Conservation (phyloP, 352 stramenopile species). For the Globisporangium splendens region DNA sequence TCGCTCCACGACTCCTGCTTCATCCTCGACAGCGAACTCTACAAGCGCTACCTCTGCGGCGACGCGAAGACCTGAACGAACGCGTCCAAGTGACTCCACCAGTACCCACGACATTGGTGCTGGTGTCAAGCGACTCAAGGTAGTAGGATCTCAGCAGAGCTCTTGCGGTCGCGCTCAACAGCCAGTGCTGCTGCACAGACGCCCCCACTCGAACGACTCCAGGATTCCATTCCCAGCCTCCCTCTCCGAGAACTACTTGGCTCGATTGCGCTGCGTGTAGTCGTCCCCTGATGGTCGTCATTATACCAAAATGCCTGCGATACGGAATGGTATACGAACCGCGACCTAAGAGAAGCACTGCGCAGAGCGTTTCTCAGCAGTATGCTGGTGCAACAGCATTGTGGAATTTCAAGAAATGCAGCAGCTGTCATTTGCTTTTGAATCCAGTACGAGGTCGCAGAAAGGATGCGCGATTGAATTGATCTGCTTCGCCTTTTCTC, state of each 20-base stretch:
- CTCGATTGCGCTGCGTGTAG: not conserved
- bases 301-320: not conserved
- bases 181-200: slow-evolving; percentile 11
- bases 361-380: too few species aligned
- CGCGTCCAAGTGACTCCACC: not conserved
- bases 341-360: too few species aligned
- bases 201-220: slow-evolving; percentile 22
- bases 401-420: too few species aligned
- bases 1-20: not conserved
- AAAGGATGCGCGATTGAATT: too few species aligned
- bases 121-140: not conserved
- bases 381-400: too few species aligned
- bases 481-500: too few species aligned
- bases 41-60: not conserved
- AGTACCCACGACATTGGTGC: slow-evolving; percentile 5
- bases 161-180: not conserved
- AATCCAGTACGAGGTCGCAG: too few species aligned
- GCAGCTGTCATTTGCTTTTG: too few species aligned
- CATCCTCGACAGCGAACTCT: not conserved
- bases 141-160: too few species aligned
- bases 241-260: slow-evolving; percentile 12
- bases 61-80: slow-evolving; percentile 10
- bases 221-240: slow-evolving; percentile 34
- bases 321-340: too few species aligned
- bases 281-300: not conserved